Conservation (phyloP, 1,284 basidiomycete species). For the Phellopilus nigrolimitatus region DNA sequence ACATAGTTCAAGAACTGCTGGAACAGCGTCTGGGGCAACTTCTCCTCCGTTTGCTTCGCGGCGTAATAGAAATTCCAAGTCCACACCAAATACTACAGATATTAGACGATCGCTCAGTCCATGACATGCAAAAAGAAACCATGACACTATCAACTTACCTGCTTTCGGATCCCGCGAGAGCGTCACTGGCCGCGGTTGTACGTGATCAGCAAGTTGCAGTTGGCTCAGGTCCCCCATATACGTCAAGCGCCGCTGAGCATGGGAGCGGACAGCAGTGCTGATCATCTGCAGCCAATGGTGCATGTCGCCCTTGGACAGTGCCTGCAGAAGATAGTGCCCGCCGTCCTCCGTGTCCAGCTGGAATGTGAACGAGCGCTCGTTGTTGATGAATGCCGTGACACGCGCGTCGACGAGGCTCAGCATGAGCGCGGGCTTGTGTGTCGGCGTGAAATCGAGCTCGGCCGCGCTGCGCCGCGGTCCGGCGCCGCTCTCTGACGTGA, state of each 20-base stretch:
- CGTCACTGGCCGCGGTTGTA: slow-evolving; percentile 41
- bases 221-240: slow-evolving; percentile 71
- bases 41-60: slow-evolving; percentile 53
- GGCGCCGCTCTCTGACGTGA: slow-evolving; percentile 54
- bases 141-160: slow-evolving; percentile 39
- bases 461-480: slow-evolving; percentile 55
- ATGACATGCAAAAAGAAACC: not conserved
- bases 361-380: slow-evolving; percentile 76
- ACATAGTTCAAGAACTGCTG: slow-evolving; percentile 59
- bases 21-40: slow-evolving; percentile 52
- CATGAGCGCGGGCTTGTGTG: slow-evolving; percentile 66
- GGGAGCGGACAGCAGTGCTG: slow-evolving; percentile 59
- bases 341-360: slow-evolving; percentile 82
- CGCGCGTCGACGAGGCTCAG: slow-evolving; percentile 68
- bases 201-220: slow-evolving; percentile 63
- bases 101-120: not conserved
- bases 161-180: slow-evolving; percentile 53
- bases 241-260: slow-evolving; percentile 73
- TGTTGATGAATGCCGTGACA: slow-evolving; percentile 65
- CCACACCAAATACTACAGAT: slow-evolving; percentile 68
- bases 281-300: slow-evolving; percentile 71
- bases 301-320: slow-evolving; percentile 62
- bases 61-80: slow-evolving; percentile 59
- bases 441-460: slow-evolving; percentile 68
- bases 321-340: slow-evolving; percentile 74